These are phyloP conservation scores for Casuarina cunninghamiana DNA, from an alignment of 306 rosid species.

Conservation along the genomic window DNA sequence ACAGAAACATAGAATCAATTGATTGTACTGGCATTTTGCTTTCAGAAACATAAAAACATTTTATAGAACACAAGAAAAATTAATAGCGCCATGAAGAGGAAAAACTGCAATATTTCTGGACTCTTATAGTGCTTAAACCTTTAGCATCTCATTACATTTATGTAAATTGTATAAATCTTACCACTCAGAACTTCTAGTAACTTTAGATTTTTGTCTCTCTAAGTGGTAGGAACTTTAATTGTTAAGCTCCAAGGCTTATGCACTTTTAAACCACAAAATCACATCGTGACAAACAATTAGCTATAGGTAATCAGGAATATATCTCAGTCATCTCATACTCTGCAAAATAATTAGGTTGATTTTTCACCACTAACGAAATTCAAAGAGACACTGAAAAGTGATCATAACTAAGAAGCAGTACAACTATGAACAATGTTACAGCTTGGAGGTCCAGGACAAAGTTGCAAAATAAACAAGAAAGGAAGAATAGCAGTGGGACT, in stretches of 20 bases:
- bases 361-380: not conserved
- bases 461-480: not conserved
- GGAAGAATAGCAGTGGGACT: not conserved
- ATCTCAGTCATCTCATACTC: not conserved
- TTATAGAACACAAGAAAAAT: not conserved
- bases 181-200: not conserved
- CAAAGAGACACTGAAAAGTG: not conserved
- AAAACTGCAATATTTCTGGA: not conserved
- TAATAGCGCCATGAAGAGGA: not conserved
- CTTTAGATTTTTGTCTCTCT: not conserved
- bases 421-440: not conserved
- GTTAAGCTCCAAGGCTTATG: not conserved
- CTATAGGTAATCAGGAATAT: not conserved
- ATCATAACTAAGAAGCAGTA: not conserved
- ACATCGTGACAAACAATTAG: not conserved
- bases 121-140: not conserved
- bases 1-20: not conserved
- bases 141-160: not conserved
- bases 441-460: not conserved
- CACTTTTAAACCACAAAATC: not conserved
- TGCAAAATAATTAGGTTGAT: not conserved
- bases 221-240: not conserved
- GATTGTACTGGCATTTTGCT: not conserved
- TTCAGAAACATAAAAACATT: not conserved
- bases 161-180: not conserved